These are phyloP conservation scores for Rhodotorula mucilaginosa DNA, from an alignment of 1,284 basidiomycete genomes.

Conservation along the genomic window DNA sequence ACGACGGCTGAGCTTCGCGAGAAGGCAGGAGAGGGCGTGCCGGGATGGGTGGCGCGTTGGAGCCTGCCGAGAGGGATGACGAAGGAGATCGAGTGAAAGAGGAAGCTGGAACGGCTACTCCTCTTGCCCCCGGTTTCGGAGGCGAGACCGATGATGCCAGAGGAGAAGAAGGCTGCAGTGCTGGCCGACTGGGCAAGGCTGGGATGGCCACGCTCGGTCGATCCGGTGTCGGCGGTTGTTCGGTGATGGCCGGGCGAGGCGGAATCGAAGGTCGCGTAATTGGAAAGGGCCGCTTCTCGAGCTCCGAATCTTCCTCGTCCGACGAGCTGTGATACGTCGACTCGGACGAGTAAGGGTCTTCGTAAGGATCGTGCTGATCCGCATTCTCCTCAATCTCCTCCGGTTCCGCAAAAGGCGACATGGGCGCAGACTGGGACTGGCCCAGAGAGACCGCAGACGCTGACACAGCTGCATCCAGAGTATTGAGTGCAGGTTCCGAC, in stretches of 20 bases:
- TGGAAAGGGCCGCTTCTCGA: neutral
- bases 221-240: neutral
- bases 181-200: neutral
- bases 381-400: neutral
- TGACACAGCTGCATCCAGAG: neutral
- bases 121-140: too few species aligned
- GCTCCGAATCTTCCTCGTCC: neutral
- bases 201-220: neutral
- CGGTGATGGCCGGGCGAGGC: conserved; percentile 14
- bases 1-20: neutral
- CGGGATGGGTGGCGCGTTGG: neutral
- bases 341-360: neutral
- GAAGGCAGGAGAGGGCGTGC: conserved; percentile 2
- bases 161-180: neutral
- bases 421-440: neutral
- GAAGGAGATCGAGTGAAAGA: neutral
- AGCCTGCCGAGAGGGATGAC: neutral
- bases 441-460: neutral
- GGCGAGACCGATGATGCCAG: neutral
- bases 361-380: neutral
- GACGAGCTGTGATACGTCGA: conserved; percentile 20
- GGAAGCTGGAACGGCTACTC: neutral
- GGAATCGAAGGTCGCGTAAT: conserved; percentile 11
- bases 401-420: conserved; percentile 2
- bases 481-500: neutral